A percentile compares a stretch with the other conserved stretches of the same genome.
Evolutionary conservation across 208 protist species (phyloP).

Genomic region (Porcisia deanei): DNA sequence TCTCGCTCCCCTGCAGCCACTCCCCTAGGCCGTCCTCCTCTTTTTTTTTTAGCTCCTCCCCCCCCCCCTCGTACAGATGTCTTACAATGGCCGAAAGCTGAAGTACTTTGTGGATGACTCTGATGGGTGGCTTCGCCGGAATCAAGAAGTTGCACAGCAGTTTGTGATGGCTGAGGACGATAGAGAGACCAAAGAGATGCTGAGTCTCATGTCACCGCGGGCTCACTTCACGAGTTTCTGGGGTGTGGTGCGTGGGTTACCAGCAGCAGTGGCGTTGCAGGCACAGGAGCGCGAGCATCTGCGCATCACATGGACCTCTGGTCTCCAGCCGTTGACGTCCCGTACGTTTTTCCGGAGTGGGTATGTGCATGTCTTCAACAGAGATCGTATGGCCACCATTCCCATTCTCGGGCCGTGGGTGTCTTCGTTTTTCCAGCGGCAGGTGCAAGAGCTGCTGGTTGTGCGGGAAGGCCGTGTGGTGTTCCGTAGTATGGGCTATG

Average conservation of each 20-base stretch:
- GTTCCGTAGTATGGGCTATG: conserved; percentile 75
- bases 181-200: conserved; percentile 57
- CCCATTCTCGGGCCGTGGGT: conserved; percentile 62
- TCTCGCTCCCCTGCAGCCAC: neutral
- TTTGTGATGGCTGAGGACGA: conserved; percentile 84
- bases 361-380: conserved; percentile 65
- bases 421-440: conserved; percentile 61
- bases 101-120: conserved; percentile 80
- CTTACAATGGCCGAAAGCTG: conserved; percentile 77
- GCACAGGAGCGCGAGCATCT: conserved; percentile 53
- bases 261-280: conserved; percentile 50
- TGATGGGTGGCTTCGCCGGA: conserved; percentile 52
- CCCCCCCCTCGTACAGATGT: conserved; percentile 36
- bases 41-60: conserved; percentile 2
- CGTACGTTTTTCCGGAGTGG: conserved; percentile 74
- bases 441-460: conserved; percentile 70
- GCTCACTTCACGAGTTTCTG: conserved; percentile 79
- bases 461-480: conserved; percentile 67
- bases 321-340: conserved; percentile 51
- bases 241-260: conserved; percentile 67
- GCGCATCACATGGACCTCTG: conserved; percentile 67
- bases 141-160: conserved; percentile 43
- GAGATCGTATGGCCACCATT: conserved; percentile 31
- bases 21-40: neutral
- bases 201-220: conserved; percentile 37